A percentile compares a stretch with the other conserved stretches of the same genome.
Conservation (phyloP, 2,329 filamentous ascomycete genomes). For the Cryphonectria carpinicola region DNA sequence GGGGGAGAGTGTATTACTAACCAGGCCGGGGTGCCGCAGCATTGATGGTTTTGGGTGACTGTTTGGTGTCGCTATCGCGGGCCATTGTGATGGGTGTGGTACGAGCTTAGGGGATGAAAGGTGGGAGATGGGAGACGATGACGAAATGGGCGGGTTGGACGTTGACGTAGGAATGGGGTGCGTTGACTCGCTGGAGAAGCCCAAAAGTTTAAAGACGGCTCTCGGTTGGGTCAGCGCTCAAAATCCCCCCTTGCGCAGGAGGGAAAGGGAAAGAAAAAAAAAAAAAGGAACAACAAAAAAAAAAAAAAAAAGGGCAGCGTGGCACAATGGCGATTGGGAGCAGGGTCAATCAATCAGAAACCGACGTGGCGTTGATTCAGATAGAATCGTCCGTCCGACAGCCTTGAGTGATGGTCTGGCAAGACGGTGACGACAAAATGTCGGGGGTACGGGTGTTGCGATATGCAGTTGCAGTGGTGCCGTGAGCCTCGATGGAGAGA, state of each 20-base stretch:
- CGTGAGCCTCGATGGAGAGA: conserved; percentile 19
- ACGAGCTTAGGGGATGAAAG: not conserved
- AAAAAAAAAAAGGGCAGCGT: not conserved
- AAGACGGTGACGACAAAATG: conserved; percentile 18
- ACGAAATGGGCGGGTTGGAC: conserved; percentile 34
- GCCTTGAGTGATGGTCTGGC: not conserved
- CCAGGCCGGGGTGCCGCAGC: conserved; percentile 25
- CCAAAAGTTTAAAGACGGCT: conserved; percentile 27
- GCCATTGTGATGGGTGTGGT: conserved; percentile 25
- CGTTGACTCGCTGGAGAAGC: conserved; percentile 14
- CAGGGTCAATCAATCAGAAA: not conserved
- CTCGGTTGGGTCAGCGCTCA: conserved; percentile 27
- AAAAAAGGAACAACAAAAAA: not conserved
- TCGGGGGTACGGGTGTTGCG: not conserved
- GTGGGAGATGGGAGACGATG: conserved; percentile 38
- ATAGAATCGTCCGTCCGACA: not conserved
- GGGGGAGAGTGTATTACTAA: conserved; percentile 21
- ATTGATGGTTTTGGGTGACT: conserved; percentile 51
- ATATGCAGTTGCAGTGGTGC: conserved; percentile 16
- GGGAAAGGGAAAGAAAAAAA: not conserved
- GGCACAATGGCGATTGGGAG: conserved; percentile 12
- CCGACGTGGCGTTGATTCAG: not conserved
- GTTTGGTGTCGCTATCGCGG: conserved; percentile 46
- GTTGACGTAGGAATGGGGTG: conserved; percentile 8
- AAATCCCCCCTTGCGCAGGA: not conserved